Evolutionary conservation across 805 yeast species (phyloP).

Genomic region (Starmerella khaoyaiensis): DNA sequence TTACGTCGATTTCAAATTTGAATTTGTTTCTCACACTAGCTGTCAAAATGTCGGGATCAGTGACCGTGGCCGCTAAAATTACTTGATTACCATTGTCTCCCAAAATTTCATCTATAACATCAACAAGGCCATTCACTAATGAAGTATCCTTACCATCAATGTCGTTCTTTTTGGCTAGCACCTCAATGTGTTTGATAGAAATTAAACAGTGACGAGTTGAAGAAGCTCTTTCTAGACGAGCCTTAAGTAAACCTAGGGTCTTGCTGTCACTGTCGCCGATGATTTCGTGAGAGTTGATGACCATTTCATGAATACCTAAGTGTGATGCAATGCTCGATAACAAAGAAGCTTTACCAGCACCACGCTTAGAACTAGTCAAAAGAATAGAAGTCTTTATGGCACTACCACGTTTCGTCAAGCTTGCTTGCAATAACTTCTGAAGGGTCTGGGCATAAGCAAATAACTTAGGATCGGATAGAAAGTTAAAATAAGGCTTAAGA

Average conservation of each 20-base stretch:
- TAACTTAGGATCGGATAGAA: constrained; percentile 27
- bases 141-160: constrained; percentile 38
- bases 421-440: constrained; percentile 42
- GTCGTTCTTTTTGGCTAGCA: constrained; percentile 52
- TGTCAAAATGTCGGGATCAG: constrained; percentile 56
- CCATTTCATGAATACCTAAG: constrained; percentile 53
- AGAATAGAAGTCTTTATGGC: constrained; percentile 49
- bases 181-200: constrained; percentile 60
- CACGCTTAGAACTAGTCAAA: constrained; percentile 55
- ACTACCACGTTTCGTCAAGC: constrained; percentile 24
- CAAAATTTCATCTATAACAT: constrained; percentile 38
- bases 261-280: constrained; percentile 63
- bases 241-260: constrained; percentile 63
- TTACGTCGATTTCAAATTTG: constrained; percentile 62
- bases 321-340: constrained; percentile 42
- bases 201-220: constrained; percentile 35
- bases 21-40: constrained; percentile 52
- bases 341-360: constrained; percentile 64
- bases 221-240: constrained; percentile 55
- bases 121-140: constrained; percentile 38
- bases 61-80: constrained; percentile 52
- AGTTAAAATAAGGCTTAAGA: constrained; percentile 29
- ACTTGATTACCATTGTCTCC: constrained; percentile 19
- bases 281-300: constrained; percentile 56
- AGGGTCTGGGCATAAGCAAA: constrained; percentile 42